Percentiles rank a stretch among this genome's conserved stretches.
phyloP scores from a whole-genome alignment of 2,329 filamentous ascomycete genomes.

The Dactylellina leptospora region DNA sequence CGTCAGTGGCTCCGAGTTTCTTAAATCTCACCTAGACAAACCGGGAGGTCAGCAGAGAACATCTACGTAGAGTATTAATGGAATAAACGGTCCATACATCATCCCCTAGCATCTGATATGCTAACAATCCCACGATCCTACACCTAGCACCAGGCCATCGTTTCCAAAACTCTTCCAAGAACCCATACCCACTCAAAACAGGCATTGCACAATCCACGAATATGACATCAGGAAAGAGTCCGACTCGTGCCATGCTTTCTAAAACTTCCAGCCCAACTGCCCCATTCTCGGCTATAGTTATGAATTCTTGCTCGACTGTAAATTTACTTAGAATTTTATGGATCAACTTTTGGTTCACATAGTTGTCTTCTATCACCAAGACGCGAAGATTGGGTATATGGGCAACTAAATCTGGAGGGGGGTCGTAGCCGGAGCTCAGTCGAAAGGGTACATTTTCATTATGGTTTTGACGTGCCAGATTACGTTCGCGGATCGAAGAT shows the following conservation, averaged over 20 bases:
- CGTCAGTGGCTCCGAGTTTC: neutral
- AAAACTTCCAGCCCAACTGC: constrained; percentile 9
- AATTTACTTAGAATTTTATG: neutral
- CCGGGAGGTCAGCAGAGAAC: neutral
- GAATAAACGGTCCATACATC: constrained; percentile 8
- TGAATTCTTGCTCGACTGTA: constrained; percentile 10
- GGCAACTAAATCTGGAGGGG: neutral
- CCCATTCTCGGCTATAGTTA: constrained; percentile 13
- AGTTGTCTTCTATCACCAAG: constrained; percentile 26
- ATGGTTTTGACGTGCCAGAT: neutral
- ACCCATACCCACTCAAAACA: constrained; percentile 17
- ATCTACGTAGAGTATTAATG: neutral
- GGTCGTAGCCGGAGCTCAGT: neutral
- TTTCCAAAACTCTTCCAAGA: constrained; percentile 28
- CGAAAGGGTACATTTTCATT: neutral
- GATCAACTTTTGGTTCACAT: constrained; percentile 21
- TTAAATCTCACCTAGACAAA: constrained; percentile 11
- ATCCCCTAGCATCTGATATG: neutral
- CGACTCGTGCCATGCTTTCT: constrained; percentile 10
- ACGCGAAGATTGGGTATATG: constrained; percentile 19
- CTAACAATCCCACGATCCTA: constrained; percentile 20
- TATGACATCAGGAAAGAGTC: constrained; percentile 32
- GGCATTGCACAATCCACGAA: constrained; percentile 30
- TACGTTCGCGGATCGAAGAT: constrained; percentile 17
- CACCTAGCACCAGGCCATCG: constrained; percentile 13